A percentile compares a stretch with the other conserved stretches of the same genome.
Evolutionary conservation across 495 filamentous ascomycete genomes (phyloP).

Genomic region (Friedmanniomyces endolithicus): DNA sequence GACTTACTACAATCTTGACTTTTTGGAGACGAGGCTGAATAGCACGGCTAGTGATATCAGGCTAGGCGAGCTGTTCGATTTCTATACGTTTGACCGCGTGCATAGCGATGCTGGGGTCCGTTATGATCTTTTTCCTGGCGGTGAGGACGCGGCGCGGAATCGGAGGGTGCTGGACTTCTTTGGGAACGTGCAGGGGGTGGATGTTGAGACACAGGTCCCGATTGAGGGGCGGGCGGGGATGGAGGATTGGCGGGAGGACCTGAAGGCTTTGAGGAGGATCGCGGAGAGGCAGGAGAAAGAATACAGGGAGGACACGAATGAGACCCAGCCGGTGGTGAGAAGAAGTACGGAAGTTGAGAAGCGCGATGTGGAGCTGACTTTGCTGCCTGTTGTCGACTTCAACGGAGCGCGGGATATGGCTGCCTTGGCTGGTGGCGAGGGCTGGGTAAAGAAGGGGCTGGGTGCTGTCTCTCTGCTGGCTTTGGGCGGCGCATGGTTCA

Average conservation of each 20-base stretch:
- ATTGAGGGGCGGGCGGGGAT: slow-evolving; percentile 58
- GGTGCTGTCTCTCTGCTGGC: slow-evolving; percentile 14
- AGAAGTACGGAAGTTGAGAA: background rate
- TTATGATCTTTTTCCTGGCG: slow-evolving; percentile 82
- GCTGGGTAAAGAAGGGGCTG: slow-evolving; percentile 14
- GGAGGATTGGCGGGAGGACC: slow-evolving; percentile 60
- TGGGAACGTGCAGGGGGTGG: slow-evolving; percentile 93
- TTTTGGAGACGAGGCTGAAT: slow-evolving; percentile 79
- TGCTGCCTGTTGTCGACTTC: background rate
- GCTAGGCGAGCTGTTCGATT: slow-evolving; percentile 87
- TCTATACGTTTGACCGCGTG: slow-evolving; percentile 87
- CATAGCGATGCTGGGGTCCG: slow-evolving; percentile 83
- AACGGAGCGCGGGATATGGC: slow-evolving; percentile 10
- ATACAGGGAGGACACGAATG: slow-evolving; percentile 28
- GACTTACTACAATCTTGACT: slow-evolving; percentile 97
- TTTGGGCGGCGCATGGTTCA: slow-evolving; percentile 11
- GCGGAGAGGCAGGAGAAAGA: slow-evolving; percentile 30
- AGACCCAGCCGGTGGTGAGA: slow-evolving; percentile 36
- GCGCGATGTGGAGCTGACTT: background rate
- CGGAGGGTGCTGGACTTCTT: slow-evolving; percentile 91
- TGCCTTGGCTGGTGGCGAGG: background rate
- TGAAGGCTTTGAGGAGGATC: slow-evolving; percentile 46
- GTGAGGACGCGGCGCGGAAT: slow-evolving; percentile 56
- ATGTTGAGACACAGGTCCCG: slow-evolving; percentile 48
- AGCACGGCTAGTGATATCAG: slow-evolving; percentile 73